Evolutionary conservation across 2,329 filamentous ascomycete species (phyloP), one percentile per base, ranked within the genome.

Genomic region (Pyrenophora tritici-repentis): DNA sequence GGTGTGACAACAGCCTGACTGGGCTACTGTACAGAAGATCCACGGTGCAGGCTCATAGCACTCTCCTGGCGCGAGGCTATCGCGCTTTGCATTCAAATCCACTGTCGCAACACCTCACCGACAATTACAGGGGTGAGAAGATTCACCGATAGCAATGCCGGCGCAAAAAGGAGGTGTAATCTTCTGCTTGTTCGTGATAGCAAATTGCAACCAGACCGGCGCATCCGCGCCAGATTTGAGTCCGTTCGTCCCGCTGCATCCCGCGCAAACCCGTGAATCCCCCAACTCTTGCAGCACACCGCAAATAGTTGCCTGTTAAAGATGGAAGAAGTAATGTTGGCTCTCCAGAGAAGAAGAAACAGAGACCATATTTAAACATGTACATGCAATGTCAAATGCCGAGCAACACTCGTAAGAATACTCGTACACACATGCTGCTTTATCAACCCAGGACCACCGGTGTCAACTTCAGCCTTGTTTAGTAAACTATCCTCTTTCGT

Each of bases 401-500:
- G 43, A 55, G 45, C 18, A 38, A 49, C 12, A 16, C 14, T 24
- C 12, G 13, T 17, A 24, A 47, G 12, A 36, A 47, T 41, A 10
- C 26, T 9, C 9, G 26, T 9, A 13, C 17, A 14, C 16, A 40
- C 42, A 8, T 31, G 10, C 39, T 31, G 39, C 31, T 52, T 56
- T 49, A 46, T 61, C 46, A 58, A 35, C 2, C 17, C 12, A 33
- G 14, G 24, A 22, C 31, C 38, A 34, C 34, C 22, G 31, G 42
- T 40, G 26, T 53, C 42, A 3, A 29, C 14, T 47, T 53, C 53
- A 58, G 56, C 46, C 50, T 36, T 48, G 56, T 31, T 13, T 29
- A 12, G 26, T 29, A 29, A 29, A 29, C 26, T 29, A 13, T 12
- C 10, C 33, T 14, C 6, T 34, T 37, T 6, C 17, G 38, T n/a